phyloP scores from a whole-genome alignment of 73 alveolate genomes.

The Tetrahymena malaccensis region DNA sequence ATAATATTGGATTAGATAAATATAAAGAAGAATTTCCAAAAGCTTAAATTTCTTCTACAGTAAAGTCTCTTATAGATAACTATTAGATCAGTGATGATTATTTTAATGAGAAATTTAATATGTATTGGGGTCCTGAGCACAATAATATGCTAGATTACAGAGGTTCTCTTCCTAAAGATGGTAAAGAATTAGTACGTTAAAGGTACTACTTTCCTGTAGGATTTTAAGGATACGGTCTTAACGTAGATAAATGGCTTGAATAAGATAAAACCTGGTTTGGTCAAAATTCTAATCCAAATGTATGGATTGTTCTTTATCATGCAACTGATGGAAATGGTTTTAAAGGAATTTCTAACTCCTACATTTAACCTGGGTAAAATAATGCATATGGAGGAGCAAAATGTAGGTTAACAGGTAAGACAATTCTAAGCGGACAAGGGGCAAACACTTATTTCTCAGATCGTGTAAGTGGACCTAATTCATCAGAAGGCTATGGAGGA shows the following conservation, averaged over 20 bases:
- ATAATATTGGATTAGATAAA: background rate
- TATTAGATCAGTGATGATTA: background rate
- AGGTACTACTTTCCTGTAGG: background rate
- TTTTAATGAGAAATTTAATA: background rate
- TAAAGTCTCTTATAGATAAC: background rate
- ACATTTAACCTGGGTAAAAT: background rate
- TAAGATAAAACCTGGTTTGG: background rate
- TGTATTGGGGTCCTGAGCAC: background rate
- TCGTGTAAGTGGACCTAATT: background rate
- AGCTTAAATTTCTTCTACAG: background rate
- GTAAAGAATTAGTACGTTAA: background rate
- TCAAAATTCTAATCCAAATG: background rate
- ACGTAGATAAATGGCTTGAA: background rate
- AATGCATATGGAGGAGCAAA: background rate
- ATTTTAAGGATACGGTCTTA: background rate
- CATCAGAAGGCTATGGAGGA: background rate
- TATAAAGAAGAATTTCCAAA: background rate
- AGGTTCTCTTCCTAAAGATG: background rate
- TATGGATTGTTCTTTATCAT: background rate
- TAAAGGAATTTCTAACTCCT: background rate
- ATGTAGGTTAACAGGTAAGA: background rate
- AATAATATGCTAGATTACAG: background rate
- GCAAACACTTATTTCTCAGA: background rate
- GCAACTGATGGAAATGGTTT: background rate
- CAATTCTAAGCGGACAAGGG: background rate